Conservation (phyloP, 139 green algal genomes). For the Nannochloris sp. region DNA sequence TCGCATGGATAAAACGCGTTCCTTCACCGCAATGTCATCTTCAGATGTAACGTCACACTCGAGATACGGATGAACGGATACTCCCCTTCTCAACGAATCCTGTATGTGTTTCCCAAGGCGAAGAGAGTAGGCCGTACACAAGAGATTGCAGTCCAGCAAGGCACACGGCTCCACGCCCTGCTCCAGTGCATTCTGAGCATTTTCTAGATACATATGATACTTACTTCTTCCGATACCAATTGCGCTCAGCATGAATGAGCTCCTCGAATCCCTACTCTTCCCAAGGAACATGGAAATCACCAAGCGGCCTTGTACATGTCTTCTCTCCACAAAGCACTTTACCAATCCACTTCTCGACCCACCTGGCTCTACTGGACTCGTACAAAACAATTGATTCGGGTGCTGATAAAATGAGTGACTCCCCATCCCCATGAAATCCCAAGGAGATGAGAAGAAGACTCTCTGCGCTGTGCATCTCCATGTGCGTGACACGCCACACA, state of each 20-base stretch:
- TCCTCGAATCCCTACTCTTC: slow-evolving; percentile 2
- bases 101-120: background rate
- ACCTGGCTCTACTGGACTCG: slow-evolving; percentile 8
- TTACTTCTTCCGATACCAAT: background rate
- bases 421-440: slow-evolving; percentile 3
- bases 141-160: slow-evolving; percentile 16
- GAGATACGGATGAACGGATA: background rate
- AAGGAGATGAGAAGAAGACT: slow-evolving; percentile 34
- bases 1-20: slow-evolving; percentile 12
- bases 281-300: slow-evolving; percentile 22
- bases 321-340: slow-evolving; percentile 34
- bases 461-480: slow-evolving; percentile 28
- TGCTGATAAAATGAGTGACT: slow-evolving; percentile 13
- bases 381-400: slow-evolving; percentile 37
- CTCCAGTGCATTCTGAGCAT: background rate
- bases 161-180: slow-evolving; percentile 9
- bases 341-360: slow-evolving; percentile 19
- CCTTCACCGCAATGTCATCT: background rate
- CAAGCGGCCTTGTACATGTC: background rate
- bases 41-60: background rate
- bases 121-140: slow-evolving; percentile 11
- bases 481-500: slow-evolving; percentile 20
- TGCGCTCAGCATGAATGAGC: background rate
- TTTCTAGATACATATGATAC: background rate
- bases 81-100: background rate